Evolutionary conservation across 345 rosid species (phyloP), one percentile per base, ranked within the genome.

Genomic region (Conringia planisiliqua): DNA sequence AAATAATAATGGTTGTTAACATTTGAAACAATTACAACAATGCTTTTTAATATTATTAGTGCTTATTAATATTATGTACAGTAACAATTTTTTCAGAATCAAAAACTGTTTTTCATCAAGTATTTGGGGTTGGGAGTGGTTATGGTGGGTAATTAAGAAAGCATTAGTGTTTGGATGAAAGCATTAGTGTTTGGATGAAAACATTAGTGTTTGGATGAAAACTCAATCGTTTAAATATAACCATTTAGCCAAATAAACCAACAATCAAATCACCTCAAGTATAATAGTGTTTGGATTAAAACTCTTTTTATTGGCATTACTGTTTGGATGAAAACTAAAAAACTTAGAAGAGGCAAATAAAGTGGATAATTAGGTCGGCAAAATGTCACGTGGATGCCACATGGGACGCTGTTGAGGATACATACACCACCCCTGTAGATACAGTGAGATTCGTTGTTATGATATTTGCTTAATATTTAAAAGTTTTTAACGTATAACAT

Each of bases 401-500:
- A 60, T 67, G 18, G 10, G 78, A 48, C 27, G 7, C 17, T 36
- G 42, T 26, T 42, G 27, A 66, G 43, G 51, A 58, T 67, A 67
- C 78, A 67, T 67, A 67, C 78, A 67, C 68, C 78, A 59, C 73
- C 72, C 72, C 42, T 66, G 52, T 66, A 66, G 60, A 74, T 50
- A 60, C 59, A 33, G 17, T 52, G 24, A 26, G 20, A 36, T 61
- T 40, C 35, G 9, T 62, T 68, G 47, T 38, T 42, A 80, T 74
- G 65, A 68, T 71, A 38, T 54, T 66, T 70, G 32, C 6, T 47
- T 40, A 56, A 39, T 58, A 64, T 52, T 68, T 22, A 1, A 22
- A 22, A 22, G 24, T 22, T 22, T 22, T 32, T 63, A 66, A 55
- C 54, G 17, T 73, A 81, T 65, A 78, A 64, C 71, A 51, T 70